phyloP scores from a whole-genome alignment of 2,329 filamentous ascomycete genomes.

The Didymellaceae sp. region DNA sequence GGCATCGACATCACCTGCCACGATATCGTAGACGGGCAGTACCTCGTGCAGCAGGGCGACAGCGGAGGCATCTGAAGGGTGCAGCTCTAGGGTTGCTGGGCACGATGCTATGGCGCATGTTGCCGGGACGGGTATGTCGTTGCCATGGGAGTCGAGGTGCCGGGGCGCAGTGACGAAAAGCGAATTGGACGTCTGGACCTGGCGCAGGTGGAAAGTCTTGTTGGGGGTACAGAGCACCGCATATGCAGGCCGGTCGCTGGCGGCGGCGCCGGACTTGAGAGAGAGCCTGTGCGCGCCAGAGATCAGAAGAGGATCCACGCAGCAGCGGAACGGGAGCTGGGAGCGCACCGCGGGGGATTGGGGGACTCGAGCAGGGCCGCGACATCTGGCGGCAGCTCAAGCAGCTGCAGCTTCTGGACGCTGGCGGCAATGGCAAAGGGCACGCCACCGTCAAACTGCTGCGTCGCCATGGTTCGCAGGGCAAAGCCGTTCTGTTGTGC shows the following conservation, averaged over 20 bases:
- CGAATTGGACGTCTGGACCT: constrained; percentile 71
- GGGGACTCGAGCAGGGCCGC: constrained; percentile 60
- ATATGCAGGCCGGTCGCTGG: constrained; percentile 49
- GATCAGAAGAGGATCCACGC: constrained; percentile 31
- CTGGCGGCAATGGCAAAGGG: constrained; percentile 52
- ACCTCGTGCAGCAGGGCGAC: constrained; percentile 43
- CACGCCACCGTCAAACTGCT: constrained; percentile 49
- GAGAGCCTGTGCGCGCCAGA: constrained; percentile 38
- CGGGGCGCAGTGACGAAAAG: constrained; percentile 60
- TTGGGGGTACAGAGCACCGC: constrained; percentile 66
- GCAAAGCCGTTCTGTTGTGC: constrained; percentile 3
- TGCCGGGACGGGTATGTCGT: constrained; percentile 41
- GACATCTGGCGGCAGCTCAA: constrained; percentile 66
- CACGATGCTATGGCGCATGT: constrained; percentile 54
- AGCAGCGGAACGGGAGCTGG: constrained; percentile 26
- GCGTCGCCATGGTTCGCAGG: constrained; percentile 51
- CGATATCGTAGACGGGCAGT: constrained; percentile 49
- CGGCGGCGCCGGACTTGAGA: constrained; percentile 43
- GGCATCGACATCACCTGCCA: constrained; percentile 37
- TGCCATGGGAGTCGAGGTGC: constrained; percentile 46
- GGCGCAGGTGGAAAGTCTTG: constrained; percentile 65
- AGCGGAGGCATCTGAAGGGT: constrained; percentile 45
- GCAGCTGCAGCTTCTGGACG: constrained; percentile 63
- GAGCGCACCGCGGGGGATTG: constrained; percentile 52
- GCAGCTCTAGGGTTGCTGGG: constrained; percentile 53